A percentile compares a stretch with the other conserved stretches of the same genome.
phyloP scores from a whole-genome alignment of 2,329 filamentous ascomycete species.

The Fusarium chlamydosporum region DNA sequence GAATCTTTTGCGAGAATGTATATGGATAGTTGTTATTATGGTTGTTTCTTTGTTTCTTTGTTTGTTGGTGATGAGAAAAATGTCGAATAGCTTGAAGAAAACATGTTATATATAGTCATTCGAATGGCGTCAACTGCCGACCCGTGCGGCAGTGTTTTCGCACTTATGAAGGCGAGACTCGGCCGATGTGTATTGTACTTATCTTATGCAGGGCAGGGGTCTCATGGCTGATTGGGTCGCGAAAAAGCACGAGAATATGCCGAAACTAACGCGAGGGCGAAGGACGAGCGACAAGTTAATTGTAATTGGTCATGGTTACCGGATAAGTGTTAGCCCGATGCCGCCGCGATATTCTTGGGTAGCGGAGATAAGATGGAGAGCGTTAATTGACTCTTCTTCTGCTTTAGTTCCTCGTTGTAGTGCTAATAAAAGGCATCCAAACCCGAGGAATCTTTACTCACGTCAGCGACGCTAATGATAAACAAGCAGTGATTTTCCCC shows the following conservation, averaged over 20 bases:
- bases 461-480: too few species aligned
- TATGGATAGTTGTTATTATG: fast-evolving
- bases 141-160: neutral
- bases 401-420: too few species aligned
- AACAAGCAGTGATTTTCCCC: too few species aligned
- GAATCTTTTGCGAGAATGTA: neutral
- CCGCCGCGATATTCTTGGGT: too few species aligned
- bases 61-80: neutral
- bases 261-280: constrained; percentile 19
- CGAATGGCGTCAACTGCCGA: neutral
- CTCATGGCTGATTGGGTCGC: neutral
- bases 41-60: neutral
- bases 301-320: neutral
- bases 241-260: constrained; percentile 29
- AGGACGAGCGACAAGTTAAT: fast-evolving
- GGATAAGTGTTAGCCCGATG: neutral
- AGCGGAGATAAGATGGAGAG: too few species aligned
- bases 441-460: too few species aligned
- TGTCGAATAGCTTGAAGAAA: fast-evolving
- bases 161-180: constrained; percentile 1
- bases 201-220: too few species aligned
- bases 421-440: too few species aligned
- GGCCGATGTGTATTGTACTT: neutral
- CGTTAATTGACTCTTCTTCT: too few species aligned
- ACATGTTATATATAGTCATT: constrained; percentile 9